These are phyloP conservation scores for Mortierella hygrophila DNA, from an alignment of 192 early-diverging fungal species.

Conservation along the genomic window DNA sequence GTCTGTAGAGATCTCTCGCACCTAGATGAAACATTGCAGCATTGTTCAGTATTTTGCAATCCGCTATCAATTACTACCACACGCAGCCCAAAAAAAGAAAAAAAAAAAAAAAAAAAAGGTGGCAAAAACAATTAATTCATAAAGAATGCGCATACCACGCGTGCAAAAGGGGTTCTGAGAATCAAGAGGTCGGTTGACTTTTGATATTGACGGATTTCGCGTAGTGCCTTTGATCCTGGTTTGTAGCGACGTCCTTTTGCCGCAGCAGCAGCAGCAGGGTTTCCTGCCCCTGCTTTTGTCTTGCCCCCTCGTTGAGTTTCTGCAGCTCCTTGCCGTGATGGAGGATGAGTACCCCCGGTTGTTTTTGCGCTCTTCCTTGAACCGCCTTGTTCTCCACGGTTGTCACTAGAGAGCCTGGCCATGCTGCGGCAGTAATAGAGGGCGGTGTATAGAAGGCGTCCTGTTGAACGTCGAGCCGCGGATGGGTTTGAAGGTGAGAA, in stretches of 20 bases:
- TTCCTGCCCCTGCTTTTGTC: conserved; percentile 14
- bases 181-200: conserved; percentile 84
- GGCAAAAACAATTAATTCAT: neutral
- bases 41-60: neutral
- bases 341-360: neutral
- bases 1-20: conserved; percentile 75
- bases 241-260: conserved; percentile 65
- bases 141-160: conserved; percentile 66
- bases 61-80: neutral
- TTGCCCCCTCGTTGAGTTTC: conserved; percentile 1
- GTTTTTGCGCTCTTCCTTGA: neutral
- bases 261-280: conserved; percentile 34
- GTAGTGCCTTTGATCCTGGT: conserved; percentile 84
- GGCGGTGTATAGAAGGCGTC: neutral
- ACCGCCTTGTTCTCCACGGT: neutral
- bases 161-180: conserved; percentile 89
- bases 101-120: neutral
- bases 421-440: neutral
- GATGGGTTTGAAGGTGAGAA: neutral
- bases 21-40: conserved; percentile 32
- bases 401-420: neutral
- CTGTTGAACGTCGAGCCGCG: neutral
- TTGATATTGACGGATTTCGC: conserved; percentile 90
- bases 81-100: neutral
- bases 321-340: conserved; percentile 13